Base-by-base conservation (phyloP, 495 filamentous ascomycete genomes). In the Podospora pseudopauciseta region DNA sequence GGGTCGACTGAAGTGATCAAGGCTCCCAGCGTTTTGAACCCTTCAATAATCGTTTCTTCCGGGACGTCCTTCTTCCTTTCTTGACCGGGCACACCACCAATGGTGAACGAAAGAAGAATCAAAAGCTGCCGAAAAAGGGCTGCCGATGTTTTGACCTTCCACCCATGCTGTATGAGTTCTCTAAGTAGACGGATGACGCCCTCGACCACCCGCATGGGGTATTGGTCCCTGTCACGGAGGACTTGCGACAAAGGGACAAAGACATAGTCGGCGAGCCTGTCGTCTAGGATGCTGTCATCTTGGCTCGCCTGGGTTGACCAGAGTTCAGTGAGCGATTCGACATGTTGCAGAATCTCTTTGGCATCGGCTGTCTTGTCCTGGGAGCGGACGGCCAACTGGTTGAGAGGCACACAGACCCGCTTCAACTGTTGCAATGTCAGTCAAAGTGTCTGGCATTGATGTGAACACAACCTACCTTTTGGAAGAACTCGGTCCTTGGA, bases 171-270 rank as follows among this genome's bases (percentile, higher is more conserved):
- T 20, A 97, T 83, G 20, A 98, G 81, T 27, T 92, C 81, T 11
- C 84, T 79, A 44, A 97, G 79, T 68, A 91, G 93, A 67, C 87
- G 85, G 19, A 97, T 84, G 44, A 88, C 86, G 27, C 89, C 72
- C 77, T 99, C 95, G 4, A 94, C 76, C 26, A 91, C 87, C 39
- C 86, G 85, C 32, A 90, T 85, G 5, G 96, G 86, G 39, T 93
- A 83, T 32, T 83, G 82, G 69, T 93, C 87, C 63, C 89, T 89
- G 63, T 88, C 84, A 65, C 91, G 89, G 70, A 99, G 90, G 61
- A 98, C 87, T 68, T 96, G 90, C 2, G 91, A 92, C 0, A 99
- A 80, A 0, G 95, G 95, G 71, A 97, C 95, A 83, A 98, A 98
- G 71, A 90, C 86, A 81, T 97, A 99, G 76, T 97, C 92, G 7